A percentile compares a stretch with the other conserved stretches of the same genome.
Evolutionary conservation across 2,329 filamentous ascomycete genomes (phyloP).

Genomic region (Parafenestella ontariensis): DNA sequence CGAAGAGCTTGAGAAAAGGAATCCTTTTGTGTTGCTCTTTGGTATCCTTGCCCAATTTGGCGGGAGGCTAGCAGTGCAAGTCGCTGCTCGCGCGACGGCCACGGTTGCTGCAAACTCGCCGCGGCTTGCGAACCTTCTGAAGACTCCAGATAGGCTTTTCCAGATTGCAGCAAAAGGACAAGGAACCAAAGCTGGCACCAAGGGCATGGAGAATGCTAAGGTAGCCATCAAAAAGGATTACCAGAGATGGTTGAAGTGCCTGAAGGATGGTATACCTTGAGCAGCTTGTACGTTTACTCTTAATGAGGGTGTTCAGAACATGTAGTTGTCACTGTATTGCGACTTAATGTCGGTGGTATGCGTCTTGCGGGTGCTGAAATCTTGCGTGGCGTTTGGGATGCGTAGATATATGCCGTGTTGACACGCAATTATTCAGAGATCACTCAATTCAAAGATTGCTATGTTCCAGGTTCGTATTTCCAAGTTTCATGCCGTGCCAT

Average conservation of each 20-base stretch:
- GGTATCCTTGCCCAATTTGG: constrained; percentile 3
- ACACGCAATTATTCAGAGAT: too few species aligned
- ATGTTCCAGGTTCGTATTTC: too few species aligned
- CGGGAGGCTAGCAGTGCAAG: constrained; percentile 1
- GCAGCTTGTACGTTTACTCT: neutral
- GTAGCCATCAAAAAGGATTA: constrained; percentile 1
- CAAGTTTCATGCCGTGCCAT: too few species aligned
- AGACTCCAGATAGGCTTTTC: constrained; percentile 7
- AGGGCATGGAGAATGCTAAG: constrained; percentile 11
- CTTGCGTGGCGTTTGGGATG: neutral
- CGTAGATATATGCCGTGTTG: too few species aligned
- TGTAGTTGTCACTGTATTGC: neutral
- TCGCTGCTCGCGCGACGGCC: constrained; percentile 1
- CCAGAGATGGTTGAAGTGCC: constrained; percentile 6
- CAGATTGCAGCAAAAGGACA: constrained; percentile 8
- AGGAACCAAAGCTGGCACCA: constrained; percentile 1
- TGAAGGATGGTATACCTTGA: constrained; percentile 2
- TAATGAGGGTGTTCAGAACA: too few species aligned
- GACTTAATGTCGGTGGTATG: neutral
- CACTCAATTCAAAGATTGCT: too few species aligned
- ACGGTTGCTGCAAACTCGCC: neutral
- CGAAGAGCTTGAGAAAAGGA: constrained; percentile 2
- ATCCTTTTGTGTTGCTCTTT: constrained; percentile 3
- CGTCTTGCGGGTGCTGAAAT: neutral
- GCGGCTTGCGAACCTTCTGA: constrained; percentile 1